Base-by-base conservation (phyloP, 371 early-diverging fungal genomes). In the Mucor indicus region DNA sequence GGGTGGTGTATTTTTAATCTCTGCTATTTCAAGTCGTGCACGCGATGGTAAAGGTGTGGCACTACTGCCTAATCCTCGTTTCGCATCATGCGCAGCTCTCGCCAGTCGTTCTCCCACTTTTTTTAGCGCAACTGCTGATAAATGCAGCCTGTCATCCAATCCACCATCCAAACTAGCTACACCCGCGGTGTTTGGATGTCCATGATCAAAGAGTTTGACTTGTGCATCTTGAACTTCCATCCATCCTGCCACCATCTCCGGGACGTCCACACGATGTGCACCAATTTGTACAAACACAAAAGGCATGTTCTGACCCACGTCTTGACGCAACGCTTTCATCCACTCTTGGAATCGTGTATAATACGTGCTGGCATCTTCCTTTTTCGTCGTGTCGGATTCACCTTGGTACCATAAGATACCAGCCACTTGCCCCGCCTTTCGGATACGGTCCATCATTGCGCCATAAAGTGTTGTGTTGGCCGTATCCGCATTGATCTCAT, bases 341-440 rank as follows among this genome's bases (percentile, higher is more conserved):
- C 62, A 62, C 6, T 42, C 10, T 8, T 16, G 25, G 31, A 65
- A 65, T n/a, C 49, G 37, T 0, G 38, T 40, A 1, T 32, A 21
- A 30, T 63, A 70, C 1, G 38, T 33, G 0, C 19, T 16, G 13
- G 58, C 45, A 19, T 22, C 36, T 7, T 27, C 21, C 0, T 13
- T 9, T 0, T 15, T 17, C 3, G 25, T 31, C 7, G 70, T 56
- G 36, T 75, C 71, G 4, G 75, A 62, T 49, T 75, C 75, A 1
- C 75, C 75, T 41, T 75, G 75, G 8, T 61, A 70, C 75, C 75
- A 75, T 2, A 75, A 44, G 0, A 76, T 36, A 13, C 76, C 76
- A 13, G 62, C 60, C 12, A 69, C 30, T 1, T 17, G 17, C 1
- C 49, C 54, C 3, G 52, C 49, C 9, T 21, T 23, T 3, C 24